Evolutionary conservation across 192 early-diverging fungal genomes (phyloP).

Genomic region (Obelidium mucronatum): DNA sequence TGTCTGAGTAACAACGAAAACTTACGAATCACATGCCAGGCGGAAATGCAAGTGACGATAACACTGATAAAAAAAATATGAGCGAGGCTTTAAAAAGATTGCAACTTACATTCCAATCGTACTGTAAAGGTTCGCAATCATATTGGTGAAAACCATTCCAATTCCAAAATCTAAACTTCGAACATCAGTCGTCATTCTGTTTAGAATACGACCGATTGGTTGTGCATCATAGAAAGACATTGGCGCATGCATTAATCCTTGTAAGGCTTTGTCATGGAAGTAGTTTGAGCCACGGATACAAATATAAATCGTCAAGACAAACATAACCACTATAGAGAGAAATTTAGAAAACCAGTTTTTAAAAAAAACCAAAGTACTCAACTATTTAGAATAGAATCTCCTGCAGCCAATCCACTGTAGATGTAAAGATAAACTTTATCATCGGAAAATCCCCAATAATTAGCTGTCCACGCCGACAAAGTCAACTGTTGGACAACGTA

Average conservation of each 20-base stretch:
- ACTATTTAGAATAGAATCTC: not conserved
- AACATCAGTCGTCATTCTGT: conserved; percentile 16
- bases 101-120: conserved; percentile 4
- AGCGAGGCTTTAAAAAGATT: not conserved
- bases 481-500: conserved; percentile 21
- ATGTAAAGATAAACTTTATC: conserved; percentile 3
- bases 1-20: not conserved
- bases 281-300: conserved; percentile 51
- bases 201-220: conserved; percentile 41
- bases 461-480: conserved; percentile 12
- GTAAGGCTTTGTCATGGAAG: conserved; percentile 58
- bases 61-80: no score
- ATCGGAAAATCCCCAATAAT: conserved; percentile 6
- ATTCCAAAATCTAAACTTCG: not conserved
- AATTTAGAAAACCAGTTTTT: not conserved
- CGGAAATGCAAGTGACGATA: conserved; percentile 8
- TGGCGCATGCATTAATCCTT: conserved; percentile 55
- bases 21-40: conserved; percentile 30
- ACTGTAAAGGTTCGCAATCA: not conserved
- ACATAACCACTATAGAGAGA: not conserved
- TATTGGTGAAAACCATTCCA: not conserved
- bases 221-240: conserved; percentile 48
- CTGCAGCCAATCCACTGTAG: conserved; percentile 1
- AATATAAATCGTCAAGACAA: not conserved
- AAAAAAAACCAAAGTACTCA: conserved; percentile 27